Evolutionary conservation across 2,329 filamentous ascomycete genomes (phyloP), one percentile per base, ranked within the genome.

Genomic region (Cercospora sp.): DNA sequence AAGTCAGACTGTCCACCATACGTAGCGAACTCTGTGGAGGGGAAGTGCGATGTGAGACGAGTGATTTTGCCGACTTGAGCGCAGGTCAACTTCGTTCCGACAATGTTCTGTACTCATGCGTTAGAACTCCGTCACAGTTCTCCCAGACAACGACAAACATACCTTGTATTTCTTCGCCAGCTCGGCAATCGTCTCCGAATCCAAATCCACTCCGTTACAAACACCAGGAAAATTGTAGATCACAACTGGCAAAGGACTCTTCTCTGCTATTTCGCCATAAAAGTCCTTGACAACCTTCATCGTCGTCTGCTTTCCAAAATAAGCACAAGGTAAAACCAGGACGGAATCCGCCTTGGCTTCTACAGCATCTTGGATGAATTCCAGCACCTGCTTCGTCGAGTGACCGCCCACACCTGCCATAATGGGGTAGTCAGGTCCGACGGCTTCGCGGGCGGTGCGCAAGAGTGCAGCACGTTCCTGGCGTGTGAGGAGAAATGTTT

Each of bases 1-100:
- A 91, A 93, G 74, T 93, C 91, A 1, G 87, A 88, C 79, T 93
- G 90, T 0, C 91, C 91, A 0, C 89, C 90, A 73, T 88, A 92
- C 0, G 88, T 86, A 1, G 89, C 86, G 75, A 93, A 93, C 10
- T 83, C 78, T 2, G 85, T 82, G 0, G 84, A 78, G 0, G 83
- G 78, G 67, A 85, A 80, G 26, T 80, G 78, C 1, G 84, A 82
- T 0, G 84, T 82, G 3, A 93, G 83, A 8, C 90, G 83, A 3
- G 88, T 87, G 60, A 92, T 85, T 79, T 92, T 92, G 67, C 88
- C 90, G 33, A 91, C 90, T 72, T 87, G 89, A n/a, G 89, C 90
- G 75, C 90, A 92, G 2, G 90, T 92, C 65, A 91, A 80, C 81
- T 92, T 92, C 63, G 89, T 87, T 31, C 89, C 90, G 61, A 90